phyloP scores from a whole-genome alignment of 2,329 filamentous ascomycete species.

The Scytalidium sp. region DNA sequence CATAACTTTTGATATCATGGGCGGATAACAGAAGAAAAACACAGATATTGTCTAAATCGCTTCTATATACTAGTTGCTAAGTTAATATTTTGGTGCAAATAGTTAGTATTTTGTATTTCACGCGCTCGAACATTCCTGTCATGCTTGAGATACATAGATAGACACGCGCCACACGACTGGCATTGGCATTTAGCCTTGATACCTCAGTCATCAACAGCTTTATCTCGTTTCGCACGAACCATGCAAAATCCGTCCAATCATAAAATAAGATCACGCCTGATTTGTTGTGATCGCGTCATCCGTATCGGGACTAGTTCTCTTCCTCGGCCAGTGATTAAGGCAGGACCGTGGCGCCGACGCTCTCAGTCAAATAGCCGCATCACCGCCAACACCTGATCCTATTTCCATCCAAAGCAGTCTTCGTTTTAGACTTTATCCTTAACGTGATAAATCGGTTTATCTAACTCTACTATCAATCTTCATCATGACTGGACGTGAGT shows the following conservation, averaged over 20 bases:
- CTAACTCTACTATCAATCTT: constrained; percentile 25
- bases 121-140: no score
- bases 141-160: no score
- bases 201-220: not conserved
- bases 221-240: not conserved
- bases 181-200: not conserved
- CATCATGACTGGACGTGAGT: constrained; percentile 60
- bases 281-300: constrained; percentile 11
- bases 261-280: constrained; percentile 8
- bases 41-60: no score
- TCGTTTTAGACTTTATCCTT: constrained; percentile 3
- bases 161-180: no score
- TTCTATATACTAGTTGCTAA: no score
- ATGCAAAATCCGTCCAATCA: not conserved
- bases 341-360: constrained; percentile 18
- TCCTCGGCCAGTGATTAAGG: constrained; percentile 19
- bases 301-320: constrained; percentile 15
- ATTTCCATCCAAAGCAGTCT: constrained; percentile 12
- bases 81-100: no score
- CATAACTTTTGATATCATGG: no score
- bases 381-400: constrained; percentile 9
- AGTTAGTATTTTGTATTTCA: no score
- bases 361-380: constrained; percentile 19
- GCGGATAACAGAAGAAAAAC: no score
- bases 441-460: not conserved